phyloP scores from a whole-genome alignment of 2,329 filamentous ascomycete genomes.

The Annulohypoxylon truncatum region DNA sequence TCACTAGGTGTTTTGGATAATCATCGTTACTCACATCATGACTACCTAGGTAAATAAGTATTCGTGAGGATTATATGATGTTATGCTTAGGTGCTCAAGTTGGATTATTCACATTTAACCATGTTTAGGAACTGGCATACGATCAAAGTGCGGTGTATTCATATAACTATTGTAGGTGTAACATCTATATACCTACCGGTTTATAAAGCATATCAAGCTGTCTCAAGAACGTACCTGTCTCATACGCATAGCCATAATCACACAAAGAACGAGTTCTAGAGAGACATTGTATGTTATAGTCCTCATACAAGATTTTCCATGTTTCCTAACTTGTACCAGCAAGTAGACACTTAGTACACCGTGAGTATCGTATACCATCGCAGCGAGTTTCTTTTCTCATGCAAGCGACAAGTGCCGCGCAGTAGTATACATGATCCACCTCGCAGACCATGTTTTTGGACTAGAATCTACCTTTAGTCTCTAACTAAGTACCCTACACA shows the following conservation, averaged over 20 bases:
- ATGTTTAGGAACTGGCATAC: too few relatives aligned
- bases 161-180: too few relatives aligned
- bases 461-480: background rate
- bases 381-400: background rate
- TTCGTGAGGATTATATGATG: too few relatives aligned
- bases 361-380: background rate
- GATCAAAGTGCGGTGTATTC: too few relatives aligned
- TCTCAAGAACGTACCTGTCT: too few relatives aligned
- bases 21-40: too few relatives aligned
- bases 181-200: too few relatives aligned
- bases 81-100: too few relatives aligned
- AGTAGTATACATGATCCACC: background rate
- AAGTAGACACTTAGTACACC: background rate
- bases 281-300: background rate
- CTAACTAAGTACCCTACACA: background rate
- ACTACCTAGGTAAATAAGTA: too few relatives aligned
- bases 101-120: too few relatives aligned
- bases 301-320: background rate
- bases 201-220: too few relatives aligned
- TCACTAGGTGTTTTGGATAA: too few relatives aligned
- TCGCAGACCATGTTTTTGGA: background rate
- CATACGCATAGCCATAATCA: background rate
- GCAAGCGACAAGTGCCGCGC: background rate
- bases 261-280: background rate
- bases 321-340: background rate